A percentile compares a stretch with the other conserved stretches of the same genome.
Conservation (phyloP, 768 basidiomycete genomes). For the Phanerodontia chrysosporium region DNA sequence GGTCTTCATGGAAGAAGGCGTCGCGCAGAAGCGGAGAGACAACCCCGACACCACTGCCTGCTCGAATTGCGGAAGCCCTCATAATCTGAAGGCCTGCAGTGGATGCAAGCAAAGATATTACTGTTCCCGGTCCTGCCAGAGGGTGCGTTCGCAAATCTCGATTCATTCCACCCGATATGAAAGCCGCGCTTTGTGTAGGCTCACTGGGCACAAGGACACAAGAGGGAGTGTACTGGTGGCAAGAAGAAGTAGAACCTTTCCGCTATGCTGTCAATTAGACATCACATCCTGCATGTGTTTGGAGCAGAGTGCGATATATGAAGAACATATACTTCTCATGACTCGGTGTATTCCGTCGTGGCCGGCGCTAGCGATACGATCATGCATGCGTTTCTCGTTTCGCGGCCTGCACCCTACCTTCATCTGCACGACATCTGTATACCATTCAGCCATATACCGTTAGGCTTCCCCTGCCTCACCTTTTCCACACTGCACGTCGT, state of each 20-base stretch:
- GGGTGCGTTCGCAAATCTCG: not conserved
- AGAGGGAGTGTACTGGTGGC: conserved; percentile 2
- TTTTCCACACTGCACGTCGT: not conserved
- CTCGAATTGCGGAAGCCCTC: conserved; percentile 9
- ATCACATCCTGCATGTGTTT: too few relatives aligned
- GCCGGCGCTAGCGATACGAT: not conserved
- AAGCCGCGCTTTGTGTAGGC: not conserved
- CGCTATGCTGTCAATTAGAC: too few relatives aligned
- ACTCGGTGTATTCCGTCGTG: not conserved
- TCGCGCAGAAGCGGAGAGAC: not conserved
- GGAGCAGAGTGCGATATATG: too few relatives aligned
- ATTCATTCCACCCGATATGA: not conserved
- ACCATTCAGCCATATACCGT: not conserved
- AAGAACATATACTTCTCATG: too few relatives aligned
- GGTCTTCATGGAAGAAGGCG: conserved; percentile 4
- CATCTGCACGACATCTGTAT: not conserved
- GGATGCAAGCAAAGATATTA: conserved; percentile 9
- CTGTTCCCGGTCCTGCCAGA: conserved; percentile 5
- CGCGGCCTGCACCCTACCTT: not conserved
- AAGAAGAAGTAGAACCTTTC: not conserved
- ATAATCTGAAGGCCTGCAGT: conserved; percentile 5
- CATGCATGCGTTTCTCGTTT: not conserved
- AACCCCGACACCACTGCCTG: conserved; percentile 7
- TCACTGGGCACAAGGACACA: conserved; percentile 5
- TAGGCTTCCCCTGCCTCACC: not conserved